These are phyloP conservation scores for Suillus occidentalis DNA, from an alignment of 768 basidiomycete species.

Conservation along the genomic window DNA sequence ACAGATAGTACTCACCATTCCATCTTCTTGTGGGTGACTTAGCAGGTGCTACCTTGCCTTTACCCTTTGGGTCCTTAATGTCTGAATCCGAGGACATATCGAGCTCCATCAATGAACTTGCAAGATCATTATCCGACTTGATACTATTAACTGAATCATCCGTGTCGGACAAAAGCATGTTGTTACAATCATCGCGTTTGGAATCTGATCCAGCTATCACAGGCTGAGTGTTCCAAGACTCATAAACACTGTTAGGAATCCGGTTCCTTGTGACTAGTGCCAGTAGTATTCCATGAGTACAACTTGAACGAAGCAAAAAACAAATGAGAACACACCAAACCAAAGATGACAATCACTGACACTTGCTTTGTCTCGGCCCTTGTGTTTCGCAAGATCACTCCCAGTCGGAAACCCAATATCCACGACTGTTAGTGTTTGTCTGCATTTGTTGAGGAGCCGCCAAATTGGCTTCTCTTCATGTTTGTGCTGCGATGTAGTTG, in stretches of 20 bases:
- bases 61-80: no score
- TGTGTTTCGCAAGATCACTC: neutral
- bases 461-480: neutral
- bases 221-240: slow-evolving; percentile 1
- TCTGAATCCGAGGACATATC: no score
- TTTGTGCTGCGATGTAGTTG: neutral
- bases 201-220: neutral
- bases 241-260: neutral
- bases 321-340: neutral
- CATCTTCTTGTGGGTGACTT: no score
- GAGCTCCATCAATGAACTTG: no score
- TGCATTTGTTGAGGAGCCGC: neutral
- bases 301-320: neutral
- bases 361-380: neutral
- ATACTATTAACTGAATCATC: neutral
- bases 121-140: neutral
- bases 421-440: neutral
- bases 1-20: neutral
- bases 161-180: neutral
- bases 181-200: neutral
- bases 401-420: neutral
- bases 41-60: no score
- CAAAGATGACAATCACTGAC: slow-evolving; percentile 1
- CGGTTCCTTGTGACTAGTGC: neutral
- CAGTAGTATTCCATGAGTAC: neutral